A percentile compares a stretch with the other conserved stretches of the same genome.
Conservation (phyloP, 208 protist species). For the Phytomonas francai region DNA sequence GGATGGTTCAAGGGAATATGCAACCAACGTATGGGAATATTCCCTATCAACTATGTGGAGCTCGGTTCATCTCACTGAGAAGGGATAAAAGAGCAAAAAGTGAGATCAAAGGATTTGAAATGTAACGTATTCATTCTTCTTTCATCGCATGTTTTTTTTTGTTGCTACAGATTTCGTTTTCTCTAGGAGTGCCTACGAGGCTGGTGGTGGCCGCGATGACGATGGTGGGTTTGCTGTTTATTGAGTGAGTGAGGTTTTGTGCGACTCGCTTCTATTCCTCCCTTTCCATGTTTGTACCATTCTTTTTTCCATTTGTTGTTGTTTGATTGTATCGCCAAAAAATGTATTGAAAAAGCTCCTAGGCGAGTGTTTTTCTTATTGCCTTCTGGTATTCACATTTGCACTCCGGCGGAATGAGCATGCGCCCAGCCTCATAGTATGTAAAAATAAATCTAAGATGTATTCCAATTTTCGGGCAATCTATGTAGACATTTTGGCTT, state of each 20-base stretch:
- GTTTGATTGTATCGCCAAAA: not conserved
- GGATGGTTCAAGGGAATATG: slow-evolving; percentile 88
- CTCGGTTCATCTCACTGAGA: not conserved
- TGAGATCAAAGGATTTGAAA: not conserved
- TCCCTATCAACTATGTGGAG: slow-evolving; percentile 85
- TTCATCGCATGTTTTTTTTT: slow-evolving; percentile 7
- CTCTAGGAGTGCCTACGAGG: not conserved
- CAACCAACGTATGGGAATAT: slow-evolving; percentile 83
- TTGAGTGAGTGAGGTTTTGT: not conserved
- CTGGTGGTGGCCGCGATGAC: not conserved
- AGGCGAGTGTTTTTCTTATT: not conserved
- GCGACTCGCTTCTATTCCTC: not conserved
- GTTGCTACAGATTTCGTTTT: not conserved
- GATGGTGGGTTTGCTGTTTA: not conserved
- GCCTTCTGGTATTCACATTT: not conserved
- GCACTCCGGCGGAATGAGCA: not conserved
- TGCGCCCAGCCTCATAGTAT: not conserved
- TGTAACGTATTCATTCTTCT: slow-evolving; percentile 11
- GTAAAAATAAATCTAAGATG: not conserved
- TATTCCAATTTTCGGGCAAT: not conserved
- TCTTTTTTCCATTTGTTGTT: slow-evolving; percentile 3
- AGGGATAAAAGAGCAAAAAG: slow-evolving; percentile 11
- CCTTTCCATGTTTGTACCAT: not conserved
- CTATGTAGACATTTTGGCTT: slow-evolving; percentile 9
- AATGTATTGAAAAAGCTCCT: not conserved